Evolutionary conservation across 495 filamentous ascomycete species (phyloP), one percentile per base, ranked within the genome.

Genomic region (Penicillium coprophilum): DNA sequence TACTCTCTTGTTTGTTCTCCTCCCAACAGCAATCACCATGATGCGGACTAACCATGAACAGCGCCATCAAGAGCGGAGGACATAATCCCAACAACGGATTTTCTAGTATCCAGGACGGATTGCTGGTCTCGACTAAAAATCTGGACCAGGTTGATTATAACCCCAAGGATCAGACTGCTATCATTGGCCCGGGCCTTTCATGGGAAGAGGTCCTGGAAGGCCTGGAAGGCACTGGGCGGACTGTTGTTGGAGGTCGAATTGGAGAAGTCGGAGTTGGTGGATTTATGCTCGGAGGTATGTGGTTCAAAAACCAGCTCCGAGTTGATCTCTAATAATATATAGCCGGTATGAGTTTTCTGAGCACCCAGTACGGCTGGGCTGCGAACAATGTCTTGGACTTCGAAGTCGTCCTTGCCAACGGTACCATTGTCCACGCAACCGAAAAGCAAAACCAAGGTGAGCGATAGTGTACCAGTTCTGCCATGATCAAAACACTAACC

Each of bases 321-420:
- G 9, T 36, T 40, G 32, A 10, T 28, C 4, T 46, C 28, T 56
- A 62, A 52, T 55, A 8, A 11, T 19, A 10, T 43, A 1, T 52
- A 69, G 79, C 77, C 53, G 75, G 75, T 10, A 59, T 75, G 65
- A 76, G 73, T 50, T 83, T 82, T 50, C 68, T 85, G 59, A 79
- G 79, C 24, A 76, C 77, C 13, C 73, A 83, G 58, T 82, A 82
- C 55, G 83, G 82, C 15, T 84, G 80, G 77, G 80, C 77, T 5
- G 77, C 78, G 23, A 80, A 80, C 59, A 81, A 80, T 6, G 69
- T 82, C 5, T 46, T 78, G 45, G 77, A 81, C 46, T 84, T 67
- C 57, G 80, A 85, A 43, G 72, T 86, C 15, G 81, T 85, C 21
- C 69, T 85, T 8, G 78, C 82, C 45, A 80, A 81, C 61, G 76